Evolutionary conservation across 2,329 filamentous ascomycete genomes (phyloP), one percentile per base, ranked within the genome.

Genomic region (Fusarium sp.): DNA sequence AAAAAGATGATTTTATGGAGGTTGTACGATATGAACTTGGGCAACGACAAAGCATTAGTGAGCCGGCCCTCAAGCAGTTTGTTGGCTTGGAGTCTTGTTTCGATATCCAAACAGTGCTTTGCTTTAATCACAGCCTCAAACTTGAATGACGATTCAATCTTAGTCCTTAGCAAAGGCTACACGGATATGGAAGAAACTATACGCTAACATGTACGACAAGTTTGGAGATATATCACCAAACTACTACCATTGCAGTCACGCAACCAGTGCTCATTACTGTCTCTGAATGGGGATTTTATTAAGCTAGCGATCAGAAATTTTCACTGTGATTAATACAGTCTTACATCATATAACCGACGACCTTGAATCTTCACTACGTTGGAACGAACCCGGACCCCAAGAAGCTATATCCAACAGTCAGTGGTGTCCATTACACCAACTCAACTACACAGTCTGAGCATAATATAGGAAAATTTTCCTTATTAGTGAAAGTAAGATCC

Each of bases 381-480:
- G n/a, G 23, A 28, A 53, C 13, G 33, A 37, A 28, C 23, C 19
- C 38, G 23, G 19, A 12, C 23, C 35, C 33, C 10, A 15, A 37
- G 23, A 28, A 37, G 50, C 21, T 6, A 52, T 21, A 35, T 21
- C n/a, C 18, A 37, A 25, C 49, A 37, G 18, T 10, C 9, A 52
- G 23, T 21, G n/a, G 33, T 25, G n/a, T 11, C 13, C 32, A 53
- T 15, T 53, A 21, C 30, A 33, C 18, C 8, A 21, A 21, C 18
- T 33, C 28, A 21, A 30, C 16, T 4, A 44, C 25, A 18, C 15
- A 32, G 28, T 13, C n/a, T n/a, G 44, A 94, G 91, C 92, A 94
- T 64, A 94, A 82, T 81, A 93, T 88, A 79, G 92, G 94, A 37
- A 86, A 88, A 0, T 91, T 91, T 79, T 93, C 86, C 82, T 90